Conservation (phyloP, 768 basidiomycete species). For the Leccinum uliginosum region DNA sequence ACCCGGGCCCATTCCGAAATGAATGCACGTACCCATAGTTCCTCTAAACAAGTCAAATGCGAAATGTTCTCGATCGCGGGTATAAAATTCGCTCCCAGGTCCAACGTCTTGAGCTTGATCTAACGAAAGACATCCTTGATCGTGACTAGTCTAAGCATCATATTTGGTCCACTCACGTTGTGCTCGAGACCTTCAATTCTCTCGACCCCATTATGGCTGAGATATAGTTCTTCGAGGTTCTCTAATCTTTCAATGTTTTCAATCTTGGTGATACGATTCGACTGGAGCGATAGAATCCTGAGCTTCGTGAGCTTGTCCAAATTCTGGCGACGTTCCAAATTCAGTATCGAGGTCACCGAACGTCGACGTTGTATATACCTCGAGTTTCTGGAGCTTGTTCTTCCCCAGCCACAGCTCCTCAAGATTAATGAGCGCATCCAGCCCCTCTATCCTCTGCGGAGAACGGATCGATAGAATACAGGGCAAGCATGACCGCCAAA, state of each 20-base stretch:
- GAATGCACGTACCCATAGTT: conserved; percentile 75
- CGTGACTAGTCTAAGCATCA: neutral
- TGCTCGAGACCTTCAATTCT: conserved; percentile 79
- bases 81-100: conserved; percentile 84
- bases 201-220: conserved; percentile 90
- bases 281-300: conserved; percentile 85
- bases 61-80: conserved; percentile 74
- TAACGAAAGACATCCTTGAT: conserved; percentile 15
- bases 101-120: conserved; percentile 76
- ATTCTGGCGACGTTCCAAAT: conserved; percentile 42
- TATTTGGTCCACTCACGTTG: conserved; percentile 52
- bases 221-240: conserved; percentile 82
- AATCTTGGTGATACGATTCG: conserved; percentile 87
- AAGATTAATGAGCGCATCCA: conserved; percentile 74
- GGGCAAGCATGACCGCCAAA: conserved; percentile 20
- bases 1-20: neutral
- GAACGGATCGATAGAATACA: neutral
- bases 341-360: neutral
- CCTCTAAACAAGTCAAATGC: conserved; percentile 74
- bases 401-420: conserved; percentile 97
- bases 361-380: conserved; percentile 41
- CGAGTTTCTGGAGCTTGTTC: conserved; percentile 89
- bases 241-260: conserved; percentile 73
- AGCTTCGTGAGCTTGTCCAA: conserved; percentile 66
- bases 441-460: conserved; percentile 78